phyloP scores from a whole-genome alignment of 129 eudicot genomes.

The Lonicera japonica region DNA sequence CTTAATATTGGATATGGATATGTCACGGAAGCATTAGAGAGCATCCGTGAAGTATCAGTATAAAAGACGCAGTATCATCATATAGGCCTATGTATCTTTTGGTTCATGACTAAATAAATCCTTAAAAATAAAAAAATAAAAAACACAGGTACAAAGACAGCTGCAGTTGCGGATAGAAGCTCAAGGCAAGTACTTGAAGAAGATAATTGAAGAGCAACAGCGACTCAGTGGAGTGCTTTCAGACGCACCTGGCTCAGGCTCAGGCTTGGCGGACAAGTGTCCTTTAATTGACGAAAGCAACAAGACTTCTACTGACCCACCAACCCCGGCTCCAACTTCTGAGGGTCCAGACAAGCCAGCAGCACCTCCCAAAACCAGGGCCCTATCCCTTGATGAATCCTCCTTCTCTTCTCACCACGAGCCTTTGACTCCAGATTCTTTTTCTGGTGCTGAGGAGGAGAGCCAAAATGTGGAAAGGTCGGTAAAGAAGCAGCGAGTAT shows the following conservation, averaged over 20 bases:
- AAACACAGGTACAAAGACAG: conserved; percentile 66
- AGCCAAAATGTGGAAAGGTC: conserved; percentile 30
- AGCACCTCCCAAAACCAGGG: conserved; percentile 20
- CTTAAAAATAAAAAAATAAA: no score
- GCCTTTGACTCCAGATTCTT: conserved; percentile 65
- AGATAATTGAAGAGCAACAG: conserved; percentile 81
- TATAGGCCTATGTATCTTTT: no score
- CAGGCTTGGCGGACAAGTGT: conserved; percentile 16
- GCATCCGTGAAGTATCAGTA: no score
- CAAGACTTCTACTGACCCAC: conserved; percentile 27
- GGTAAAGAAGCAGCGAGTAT: conserved; percentile 36
- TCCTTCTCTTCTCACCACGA: conserved; percentile 43
- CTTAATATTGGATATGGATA: no score
- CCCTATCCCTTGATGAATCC: conserved; percentile 33
- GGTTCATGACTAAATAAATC: not conserved
- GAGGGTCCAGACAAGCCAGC: conserved; percentile 33
- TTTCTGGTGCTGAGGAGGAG: conserved; percentile 27
- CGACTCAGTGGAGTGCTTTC: conserved; percentile 57
- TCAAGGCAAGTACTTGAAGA: conserved; percentile 79
- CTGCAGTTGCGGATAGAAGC: conserved; percentile 82
- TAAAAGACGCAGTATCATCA: no score
- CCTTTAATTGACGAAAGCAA: conserved; percentile 29
- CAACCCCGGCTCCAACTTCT: conserved; percentile 43
- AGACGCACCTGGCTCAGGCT: conserved; percentile 30
- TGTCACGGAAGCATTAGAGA: no score